phyloP scores from a whole-genome alignment of 1,284 basidiomycete species.

The Austropuccinia psidii region DNA sequence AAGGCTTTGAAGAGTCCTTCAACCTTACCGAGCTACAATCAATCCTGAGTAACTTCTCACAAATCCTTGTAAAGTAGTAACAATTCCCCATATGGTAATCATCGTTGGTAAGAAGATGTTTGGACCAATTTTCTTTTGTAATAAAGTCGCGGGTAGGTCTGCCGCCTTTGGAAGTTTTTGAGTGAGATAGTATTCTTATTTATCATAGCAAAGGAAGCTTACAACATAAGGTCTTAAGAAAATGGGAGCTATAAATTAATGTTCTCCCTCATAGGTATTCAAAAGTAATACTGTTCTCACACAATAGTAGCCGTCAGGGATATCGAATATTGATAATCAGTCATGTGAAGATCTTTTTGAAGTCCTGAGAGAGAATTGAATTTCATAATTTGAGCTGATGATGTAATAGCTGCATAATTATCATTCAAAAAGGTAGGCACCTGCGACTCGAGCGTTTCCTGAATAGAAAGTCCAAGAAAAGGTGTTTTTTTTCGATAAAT shows the following conservation, averaged over 20 bases:
- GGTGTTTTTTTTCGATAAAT: too few relatives aligned
- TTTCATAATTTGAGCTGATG: too few relatives aligned
- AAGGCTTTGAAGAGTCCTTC: not conserved
- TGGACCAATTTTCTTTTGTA: not conserved
- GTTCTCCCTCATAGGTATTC: too few relatives aligned
- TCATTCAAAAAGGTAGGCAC: too few relatives aligned
- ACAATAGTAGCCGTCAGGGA: not conserved
- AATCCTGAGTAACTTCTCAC: not conserved
- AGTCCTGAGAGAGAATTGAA: not conserved
- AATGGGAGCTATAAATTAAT: too few relatives aligned
- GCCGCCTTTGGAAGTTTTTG: too few relatives aligned
- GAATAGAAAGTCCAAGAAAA: too few relatives aligned
- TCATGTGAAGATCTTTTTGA: slow-evolving; percentile 7
- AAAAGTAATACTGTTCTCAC: not conserved
- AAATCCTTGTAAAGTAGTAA: slow-evolving; percentile 13
- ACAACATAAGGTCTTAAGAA: too few relatives aligned
- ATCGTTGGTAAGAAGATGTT: slow-evolving; percentile 1
- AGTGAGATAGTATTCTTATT: too few relatives aligned
- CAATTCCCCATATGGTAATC: not conserved
- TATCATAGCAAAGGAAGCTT: too few relatives aligned
- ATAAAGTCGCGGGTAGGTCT: slow-evolving; percentile 1
- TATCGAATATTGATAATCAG: not conserved
- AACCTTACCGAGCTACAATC: not conserved
- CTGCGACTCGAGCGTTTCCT: slow-evolving; percentile 35
- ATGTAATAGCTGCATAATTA: too few relatives aligned